phyloP scores from a whole-genome alignment of 139 green algal genomes.

The Chlorella sp. region DNA sequence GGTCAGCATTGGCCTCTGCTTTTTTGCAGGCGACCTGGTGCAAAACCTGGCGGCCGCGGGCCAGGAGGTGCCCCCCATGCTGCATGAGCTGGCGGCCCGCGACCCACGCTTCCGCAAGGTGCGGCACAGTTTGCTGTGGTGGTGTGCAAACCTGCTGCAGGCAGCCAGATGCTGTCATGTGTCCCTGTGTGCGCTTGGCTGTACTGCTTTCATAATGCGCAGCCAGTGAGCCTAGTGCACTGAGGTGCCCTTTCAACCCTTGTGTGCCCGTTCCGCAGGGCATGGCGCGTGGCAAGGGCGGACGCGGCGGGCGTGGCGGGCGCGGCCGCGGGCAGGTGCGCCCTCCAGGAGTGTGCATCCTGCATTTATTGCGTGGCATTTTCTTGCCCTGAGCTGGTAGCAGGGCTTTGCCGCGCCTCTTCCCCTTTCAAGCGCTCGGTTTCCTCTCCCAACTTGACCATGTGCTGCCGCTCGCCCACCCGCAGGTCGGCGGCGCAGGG shows the following conservation, averaged over 20 bases:
- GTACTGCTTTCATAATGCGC: too few relatives aligned
- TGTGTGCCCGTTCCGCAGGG: neutral
- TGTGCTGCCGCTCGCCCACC: neutral
- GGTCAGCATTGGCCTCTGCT: too few relatives aligned
- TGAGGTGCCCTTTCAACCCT: too few relatives aligned
- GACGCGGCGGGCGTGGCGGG: constrained; percentile 15
- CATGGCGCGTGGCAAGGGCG: constrained; percentile 19
- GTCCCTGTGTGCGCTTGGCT: too few relatives aligned
- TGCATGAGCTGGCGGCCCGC: constrained; percentile 78
- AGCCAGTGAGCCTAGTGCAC: too few relatives aligned
- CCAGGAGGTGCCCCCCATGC: constrained; percentile 72
- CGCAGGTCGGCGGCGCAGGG: constrained; percentile 66
- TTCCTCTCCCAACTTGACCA: neutral
- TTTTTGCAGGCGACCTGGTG: constrained; percentile 68
- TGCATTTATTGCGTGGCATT: neutral
- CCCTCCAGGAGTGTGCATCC: neutral
- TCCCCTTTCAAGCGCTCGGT: neutral
- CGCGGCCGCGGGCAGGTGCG: constrained; percentile 23
- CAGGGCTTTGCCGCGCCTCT: neutral
- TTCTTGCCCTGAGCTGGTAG: neutral
- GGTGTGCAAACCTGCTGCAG: too few relatives aligned
- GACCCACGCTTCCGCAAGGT: constrained; percentile 38
- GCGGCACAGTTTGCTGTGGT: too few relatives aligned
- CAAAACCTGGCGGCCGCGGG: constrained; percentile 69
- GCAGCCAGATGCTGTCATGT: too few relatives aligned